A percentile compares a stretch with the other conserved stretches of the same genome.
phyloP scores from a whole-genome alignment of 2,329 filamentous ascomycete genomes.

The Cladosporium velox region DNA sequence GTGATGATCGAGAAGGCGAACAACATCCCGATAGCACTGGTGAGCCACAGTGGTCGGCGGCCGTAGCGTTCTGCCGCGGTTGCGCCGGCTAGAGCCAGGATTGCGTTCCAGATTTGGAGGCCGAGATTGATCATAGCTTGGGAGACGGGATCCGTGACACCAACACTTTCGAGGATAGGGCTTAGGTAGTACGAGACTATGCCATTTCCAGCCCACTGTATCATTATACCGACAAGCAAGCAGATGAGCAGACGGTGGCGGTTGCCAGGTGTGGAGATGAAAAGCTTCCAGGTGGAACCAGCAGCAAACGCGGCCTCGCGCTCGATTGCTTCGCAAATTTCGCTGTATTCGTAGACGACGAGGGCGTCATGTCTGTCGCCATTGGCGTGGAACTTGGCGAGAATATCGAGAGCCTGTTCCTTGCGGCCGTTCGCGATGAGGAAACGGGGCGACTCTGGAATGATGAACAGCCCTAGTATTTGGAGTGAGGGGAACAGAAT shows the following conservation, averaged over 20 bases:
- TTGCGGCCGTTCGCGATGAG: constrained; percentile 19
- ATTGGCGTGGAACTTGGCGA: constrained; percentile 24
- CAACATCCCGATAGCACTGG: constrained; percentile 47
- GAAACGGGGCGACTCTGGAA: constrained; percentile 22
- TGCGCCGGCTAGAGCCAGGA: constrained; percentile 41
- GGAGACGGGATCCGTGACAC: constrained; percentile 38
- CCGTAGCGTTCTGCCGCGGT: constrained; percentile 45
- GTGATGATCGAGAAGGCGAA: constrained; percentile 47
- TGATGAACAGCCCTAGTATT: constrained; percentile 20
- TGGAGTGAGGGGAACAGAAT: constrained; percentile 23
- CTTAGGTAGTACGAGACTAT: constrained; percentile 22
- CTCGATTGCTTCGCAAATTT: constrained; percentile 37
- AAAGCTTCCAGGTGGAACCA: constrained; percentile 14
- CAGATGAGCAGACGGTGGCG: constrained; percentile 15
- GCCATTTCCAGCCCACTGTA: constrained; percentile 18
- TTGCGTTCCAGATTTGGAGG: constrained; percentile 45
- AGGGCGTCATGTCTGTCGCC: constrained; percentile 21
- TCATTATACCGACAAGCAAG: constrained; percentile 25
- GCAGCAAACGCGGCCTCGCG: constrained; percentile 5
- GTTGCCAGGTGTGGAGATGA: constrained; percentile 17
- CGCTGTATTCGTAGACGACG: constrained; percentile 19
- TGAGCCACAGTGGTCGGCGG: constrained; percentile 47
- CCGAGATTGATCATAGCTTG: constrained; percentile 43
- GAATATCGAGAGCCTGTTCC: constrained; percentile 21
- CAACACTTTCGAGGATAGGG: constrained; percentile 41